Evolutionary conservation across 1,284 basidiomycete species (phyloP), one percentile per base, ranked within the genome.

Genomic region (Pyrrhoderma noxium): DNA sequence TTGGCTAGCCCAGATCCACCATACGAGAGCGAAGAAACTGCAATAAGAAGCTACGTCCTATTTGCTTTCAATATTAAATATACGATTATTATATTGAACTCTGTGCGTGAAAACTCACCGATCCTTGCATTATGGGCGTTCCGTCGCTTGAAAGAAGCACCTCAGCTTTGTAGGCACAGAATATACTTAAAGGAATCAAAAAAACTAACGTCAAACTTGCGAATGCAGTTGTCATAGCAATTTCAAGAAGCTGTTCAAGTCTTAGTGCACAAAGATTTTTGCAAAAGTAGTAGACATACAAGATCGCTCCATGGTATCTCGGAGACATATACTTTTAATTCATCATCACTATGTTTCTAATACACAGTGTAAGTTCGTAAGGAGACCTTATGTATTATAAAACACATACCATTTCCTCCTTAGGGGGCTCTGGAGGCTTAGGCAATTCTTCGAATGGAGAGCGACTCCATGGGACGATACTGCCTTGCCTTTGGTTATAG

Each of bases 1-100:
- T 38, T 57, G 57, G 25, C 51, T 55, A 14, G 57, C 57, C 57
- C 57, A 58, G 16, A 57, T 48, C 57, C 57, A 58, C 57, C 57
- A 58, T 4, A 58, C 56, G 38, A 58, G 45, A 2, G 56, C 58
- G 36, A 59, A 55, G 45, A 57, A 56, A 31, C 34, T 42, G 7
- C 53, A 44, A 25, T 58, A 55, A 13, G 53, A 54, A 13, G 53
- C 23, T 8, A 48, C 51, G n/a, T 44, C 52, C 56, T 57, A 19
- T 18, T 19, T 18, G 21, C 39, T 5, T 9, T 8, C 16, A 23
- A 9, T 13, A 16, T 43, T n/a, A 11, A n/a, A 22, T 31, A n/a
- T 31, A 31, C 27, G 11, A 31, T 31, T 11, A 31, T n/a, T n/a
- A n/a, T n/a, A n/a, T n/a, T n/a, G n/a, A n/a, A n/a, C n/a, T n/a